Percentiles rank a stretch among this genome's conserved stretches.
Evolutionary conservation across 768 basidiomycete species (phyloP).

Genomic region (Kwoniella heveanensis): DNA sequence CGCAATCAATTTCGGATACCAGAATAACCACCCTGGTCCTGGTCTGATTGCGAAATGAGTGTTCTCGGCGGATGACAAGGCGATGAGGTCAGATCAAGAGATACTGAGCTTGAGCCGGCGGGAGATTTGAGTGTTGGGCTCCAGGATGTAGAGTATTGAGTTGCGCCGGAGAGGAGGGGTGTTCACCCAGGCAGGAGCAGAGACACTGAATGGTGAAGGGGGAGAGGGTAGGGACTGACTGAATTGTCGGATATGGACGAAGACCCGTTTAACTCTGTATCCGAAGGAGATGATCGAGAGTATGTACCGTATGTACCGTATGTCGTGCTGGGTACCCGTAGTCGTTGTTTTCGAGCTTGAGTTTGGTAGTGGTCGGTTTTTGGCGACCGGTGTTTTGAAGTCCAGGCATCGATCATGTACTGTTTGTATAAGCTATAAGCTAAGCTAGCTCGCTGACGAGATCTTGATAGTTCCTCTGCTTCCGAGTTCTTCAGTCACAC

Average conservation of each 20-base stretch:
- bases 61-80: not conserved
- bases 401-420: no score
- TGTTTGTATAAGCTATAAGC: not conserved
- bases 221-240: not conserved
- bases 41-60: no score
- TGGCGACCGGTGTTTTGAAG: not conserved
- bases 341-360: not conserved
- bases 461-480: not conserved
- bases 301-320: no score
- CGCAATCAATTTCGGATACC: not conserved
- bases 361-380: not conserved
- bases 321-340: no score
- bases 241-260: not conserved
- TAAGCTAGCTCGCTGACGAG: not conserved
- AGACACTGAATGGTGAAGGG: no score
- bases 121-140: not conserved
- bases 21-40: not conserved
- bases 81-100: not conserved
- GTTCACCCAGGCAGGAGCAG: no score
- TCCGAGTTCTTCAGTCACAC: not conserved
- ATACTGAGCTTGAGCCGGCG: not conserved
- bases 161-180: no score
- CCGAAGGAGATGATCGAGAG: not conserved
- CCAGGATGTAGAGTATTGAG: not conserved
- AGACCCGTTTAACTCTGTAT: constrained; percentile 1